Evolutionary conservation across 768 basidiomycete genomes (phyloP).

Genomic region (Phaffia australis): DNA sequence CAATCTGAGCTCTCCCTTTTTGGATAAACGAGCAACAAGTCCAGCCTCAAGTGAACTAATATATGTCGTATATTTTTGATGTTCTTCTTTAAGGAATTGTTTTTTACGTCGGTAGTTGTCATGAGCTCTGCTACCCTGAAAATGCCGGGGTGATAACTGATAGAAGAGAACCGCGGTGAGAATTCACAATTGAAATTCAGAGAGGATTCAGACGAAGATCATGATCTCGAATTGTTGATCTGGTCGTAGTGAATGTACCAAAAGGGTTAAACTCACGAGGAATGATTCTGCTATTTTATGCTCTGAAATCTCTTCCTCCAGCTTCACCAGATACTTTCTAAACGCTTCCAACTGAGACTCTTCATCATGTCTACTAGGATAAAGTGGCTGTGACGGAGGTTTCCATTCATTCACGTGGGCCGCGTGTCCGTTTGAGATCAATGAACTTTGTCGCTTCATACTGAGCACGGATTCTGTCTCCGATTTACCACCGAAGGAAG

Average conservation of each 20-base stretch:
- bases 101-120: conserved; percentile 91
- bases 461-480: neutral
- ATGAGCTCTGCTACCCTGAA: conserved; percentile 62
- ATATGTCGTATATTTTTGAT: conserved; percentile 91
- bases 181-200: neutral
- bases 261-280: conserved; percentile 47
- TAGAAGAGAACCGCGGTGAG: neutral
- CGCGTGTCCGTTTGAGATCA: conserved; percentile 44
- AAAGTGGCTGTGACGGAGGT: conserved; percentile 68
- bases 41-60: conserved; percentile 72
- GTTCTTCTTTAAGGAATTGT: conserved; percentile 76
- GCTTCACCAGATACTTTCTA: conserved; percentile 60
- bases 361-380: conserved; percentile 78
- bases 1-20: conserved; percentile 2
- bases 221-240: neutral
- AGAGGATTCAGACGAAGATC: neutral
- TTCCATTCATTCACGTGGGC: conserved; percentile 88
- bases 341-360: conserved; percentile 85
- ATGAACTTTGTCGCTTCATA: conserved; percentile 25
- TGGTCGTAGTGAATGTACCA: conserved; percentile 23
- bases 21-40: conserved; percentile 52
- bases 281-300: conserved; percentile 71
- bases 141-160: conserved; percentile 68
- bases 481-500: neutral
- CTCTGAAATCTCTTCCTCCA: conserved; percentile 66